Evolutionary conservation across 257 asterid genomes (phyloP), one percentile per base, ranked within the genome.

Genomic region (Datura wrightii): DNA sequence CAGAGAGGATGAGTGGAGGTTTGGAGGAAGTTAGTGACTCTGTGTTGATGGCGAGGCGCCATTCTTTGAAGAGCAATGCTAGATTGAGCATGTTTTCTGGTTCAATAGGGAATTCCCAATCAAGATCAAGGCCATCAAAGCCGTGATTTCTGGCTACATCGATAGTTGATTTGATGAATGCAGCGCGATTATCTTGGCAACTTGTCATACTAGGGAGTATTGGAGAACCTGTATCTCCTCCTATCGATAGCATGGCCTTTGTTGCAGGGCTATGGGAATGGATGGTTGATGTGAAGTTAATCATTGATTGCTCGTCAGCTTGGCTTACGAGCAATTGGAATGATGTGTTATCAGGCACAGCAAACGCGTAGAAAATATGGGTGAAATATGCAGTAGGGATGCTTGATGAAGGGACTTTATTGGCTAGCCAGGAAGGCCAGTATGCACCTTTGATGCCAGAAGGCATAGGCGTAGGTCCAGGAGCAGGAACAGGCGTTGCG

Each of bases 51-150:
- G 93, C 88, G 3, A 82, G 19, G 10, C 91, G 89, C 89, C 91
- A 90, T 74, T 90, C 93, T 56, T 83, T 52, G 63, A 85, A 52
- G 59, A 91, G 91, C 60, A 85, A 72, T 4, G 89, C 91, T 10
- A 91, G 91, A 70, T 92, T 87, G 50, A 87, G 79, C 94, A 91
- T 93, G 58, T 90, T 92, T 69, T 58, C 65, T 6, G 88, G 58
- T 16, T 72, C 79, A 9, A 18, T 44, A 0, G 93, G 97, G 84
- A 80, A 92, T 50, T 91, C 94, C 96, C 96, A 92, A 82, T 93
- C 93, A 52, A 91, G 89, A 67, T 93, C 97, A 18, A 92, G 89
- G 16, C 94, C 93, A 18, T 91, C 91, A 19, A 93, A 91, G 2
- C 79, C 83, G 31, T 85, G 90, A 3, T 76, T 80, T 59, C 93